Evolutionary conservation across 805 yeast species (phyloP), one percentile per base, ranked within the genome.

Genomic region (Pichia nanzhaoensis): DNA sequence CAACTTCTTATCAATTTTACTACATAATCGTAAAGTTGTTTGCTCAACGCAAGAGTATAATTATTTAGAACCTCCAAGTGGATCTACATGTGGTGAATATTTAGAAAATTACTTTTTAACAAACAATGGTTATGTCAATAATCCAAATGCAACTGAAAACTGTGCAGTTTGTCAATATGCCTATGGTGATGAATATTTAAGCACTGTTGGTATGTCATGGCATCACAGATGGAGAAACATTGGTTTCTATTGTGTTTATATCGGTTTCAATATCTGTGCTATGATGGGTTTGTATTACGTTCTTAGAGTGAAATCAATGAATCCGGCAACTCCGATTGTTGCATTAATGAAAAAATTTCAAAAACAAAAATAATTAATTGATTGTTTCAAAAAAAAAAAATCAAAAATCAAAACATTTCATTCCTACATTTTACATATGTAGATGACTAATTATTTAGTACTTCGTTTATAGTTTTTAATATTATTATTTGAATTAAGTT

Each of bases 61-160:
- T 30, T 63, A 65, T 41, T 61, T 78, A 49, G 57, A 65, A 27
- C 80, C 86, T 2, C 82, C 84, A 8, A 45, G 52, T 10, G 88
- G 88, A 7, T 60, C 62, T 58, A 82, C 90, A 3, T 86, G 95
- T 65, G 74, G 70, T 7, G 66, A 72, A 33, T 87, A 70, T 61
- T 64, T 78, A 55, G 61, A 55, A 5, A 37, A 38, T 2, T 61
- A 48, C 41, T 82, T 69, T 59, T 49, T 60, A 2, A 24, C 41
- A 2, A 57, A 61, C 19, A 54, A 71, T 17, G 95, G 95, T 5
- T 82, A 83, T 58, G 56, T 85, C 35, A 48, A 55, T 2, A 68
- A 83, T 56, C 77, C 81, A 8, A 55, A 65, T 35, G 79, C 74
- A 24, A 69, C 77, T 1, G 35, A 59, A 1, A 47, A 63, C 31